Conservation (phyloP, 306 rosid genomes). For the Herpetospermum pedunculosum region DNA sequence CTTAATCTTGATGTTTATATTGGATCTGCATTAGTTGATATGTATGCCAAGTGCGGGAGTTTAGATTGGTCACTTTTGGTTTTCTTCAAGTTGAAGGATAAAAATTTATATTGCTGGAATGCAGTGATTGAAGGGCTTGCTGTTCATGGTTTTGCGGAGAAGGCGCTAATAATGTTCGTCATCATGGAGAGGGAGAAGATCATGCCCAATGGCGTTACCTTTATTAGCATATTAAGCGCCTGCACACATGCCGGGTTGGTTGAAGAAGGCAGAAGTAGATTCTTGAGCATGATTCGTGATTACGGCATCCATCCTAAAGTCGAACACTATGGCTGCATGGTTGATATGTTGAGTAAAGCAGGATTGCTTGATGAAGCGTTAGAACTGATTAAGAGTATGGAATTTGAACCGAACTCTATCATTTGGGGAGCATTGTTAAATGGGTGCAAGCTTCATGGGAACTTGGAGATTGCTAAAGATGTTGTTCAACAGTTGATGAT, state of each 20-base stretch:
- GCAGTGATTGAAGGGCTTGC: conserved; percentile 65
- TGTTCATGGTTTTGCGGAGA: conserved; percentile 42
- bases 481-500: conserved; percentile 34
- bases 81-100: conserved; percentile 45
- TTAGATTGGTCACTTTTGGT: conserved; percentile 60
- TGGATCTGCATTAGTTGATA: conserved; percentile 67
- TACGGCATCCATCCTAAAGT: conserved; percentile 36
- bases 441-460: conserved; percentile 60
- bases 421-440: conserved; percentile 79
- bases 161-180: conserved; percentile 45
- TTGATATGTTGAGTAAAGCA: conserved; percentile 68
- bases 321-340: conserved; percentile 81
- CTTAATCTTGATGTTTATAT: conserved; percentile 60
- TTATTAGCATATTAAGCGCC: conserved; percentile 54
- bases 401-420: conserved; percentile 38
- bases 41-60: conserved; percentile 82
- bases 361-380: conserved; percentile 64
- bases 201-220: conserved; percentile 58
- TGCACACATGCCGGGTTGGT: conserved; percentile 71
- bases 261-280: conserved; percentile 46
- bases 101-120: conserved; percentile 80
- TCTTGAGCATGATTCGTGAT: conserved; percentile 42
- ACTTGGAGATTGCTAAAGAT: conserved; percentile 43
- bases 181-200: conserved; percentile 43
- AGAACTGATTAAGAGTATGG: conserved; percentile 47